Evolutionary conservation across 768 basidiomycete genomes (phyloP).

Genomic region (Tulasnella sp.): DNA sequence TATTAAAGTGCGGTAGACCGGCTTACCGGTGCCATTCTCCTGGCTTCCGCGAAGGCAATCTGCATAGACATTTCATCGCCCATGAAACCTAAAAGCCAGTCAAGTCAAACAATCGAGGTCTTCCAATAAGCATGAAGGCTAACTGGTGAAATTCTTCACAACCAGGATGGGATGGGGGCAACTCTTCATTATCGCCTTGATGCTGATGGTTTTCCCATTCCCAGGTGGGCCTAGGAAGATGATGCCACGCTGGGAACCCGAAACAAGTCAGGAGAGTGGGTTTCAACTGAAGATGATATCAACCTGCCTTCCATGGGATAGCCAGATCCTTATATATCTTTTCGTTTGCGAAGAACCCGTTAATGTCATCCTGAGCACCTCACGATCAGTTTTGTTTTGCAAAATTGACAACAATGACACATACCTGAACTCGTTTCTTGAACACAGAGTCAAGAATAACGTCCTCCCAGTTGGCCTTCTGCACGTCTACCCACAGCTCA

Average conservation of each 20-base stretch:
- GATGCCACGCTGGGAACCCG: constrained; percentile 51
- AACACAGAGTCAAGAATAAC: constrained; percentile 60
- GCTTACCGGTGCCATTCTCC: constrained; percentile 31
- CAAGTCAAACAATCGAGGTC: not conserved
- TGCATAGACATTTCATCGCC: constrained; percentile 63
- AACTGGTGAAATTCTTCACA: constrained; percentile 71
- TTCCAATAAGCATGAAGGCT: constrained; percentile 19
- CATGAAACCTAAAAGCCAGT: constrained; percentile 33
- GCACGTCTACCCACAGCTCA: constrained; percentile 48
- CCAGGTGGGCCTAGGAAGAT: constrained; percentile 80
- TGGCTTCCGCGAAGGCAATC: constrained; percentile 60
- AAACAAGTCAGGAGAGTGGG: not conserved
- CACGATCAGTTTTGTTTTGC: not conserved
- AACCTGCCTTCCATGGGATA: constrained; percentile 70
- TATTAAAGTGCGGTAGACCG: not conserved
- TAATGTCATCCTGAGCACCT: constrained; percentile 47
- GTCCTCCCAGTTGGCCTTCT: constrained; percentile 62
- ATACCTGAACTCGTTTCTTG: constrained; percentile 46
- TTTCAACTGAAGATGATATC: not conserved
- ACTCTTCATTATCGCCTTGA: constrained; percentile 73
- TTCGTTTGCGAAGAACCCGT: constrained; percentile 72
- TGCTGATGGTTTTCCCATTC: constrained; percentile 74
- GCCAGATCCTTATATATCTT: constrained; percentile 58
- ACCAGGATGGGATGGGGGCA: constrained; percentile 58
- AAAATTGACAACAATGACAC: not conserved